phyloP scores from a whole-genome alignment of 805 yeast species.

The Saccharomycopsis fermentans region DNA sequence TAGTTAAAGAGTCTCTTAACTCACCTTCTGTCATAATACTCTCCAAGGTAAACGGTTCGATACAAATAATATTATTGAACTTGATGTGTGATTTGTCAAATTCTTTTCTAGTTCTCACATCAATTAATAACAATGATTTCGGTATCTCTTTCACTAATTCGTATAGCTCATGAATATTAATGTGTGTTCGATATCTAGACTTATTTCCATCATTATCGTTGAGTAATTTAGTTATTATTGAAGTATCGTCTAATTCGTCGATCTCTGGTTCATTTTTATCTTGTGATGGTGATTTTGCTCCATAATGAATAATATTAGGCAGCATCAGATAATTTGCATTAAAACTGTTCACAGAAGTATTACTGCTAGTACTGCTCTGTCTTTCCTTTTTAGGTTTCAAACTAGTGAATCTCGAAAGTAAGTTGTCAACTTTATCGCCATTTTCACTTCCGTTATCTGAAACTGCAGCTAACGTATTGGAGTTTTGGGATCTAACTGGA shows the following conservation, averaged over 20 bases:
- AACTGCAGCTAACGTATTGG: neutral
- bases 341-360: neutral
- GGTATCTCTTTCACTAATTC: conserved; percentile 21
- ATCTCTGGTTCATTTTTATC: conserved; percentile 4
- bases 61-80: conserved; percentile 49
- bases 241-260: neutral
- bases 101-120: conserved; percentile 52
- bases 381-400: neutral
- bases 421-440: neutral
- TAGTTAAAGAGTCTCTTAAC: conserved; percentile 50
- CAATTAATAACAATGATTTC: conserved; percentile 48
- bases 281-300: conserved; percentile 16
- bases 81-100: conserved; percentile 57
- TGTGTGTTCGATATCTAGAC: neutral
- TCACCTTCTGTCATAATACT: conserved; percentile 48
- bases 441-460: neutral
- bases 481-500: neutral
- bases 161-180: conserved; percentile 6
- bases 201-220: neutral
- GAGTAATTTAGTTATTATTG: neutral
- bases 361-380: neutral
- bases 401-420: conserved; percentile 2
- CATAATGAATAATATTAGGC: conserved; percentile 11
- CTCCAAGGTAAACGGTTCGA: conserved; percentile 61
- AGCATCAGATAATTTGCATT: conserved; percentile 10